Evolutionary conservation across 441 rosid species (phyloP), one percentile per base, ranked within the genome.

Genomic region (Mallotus japonicus): DNA sequence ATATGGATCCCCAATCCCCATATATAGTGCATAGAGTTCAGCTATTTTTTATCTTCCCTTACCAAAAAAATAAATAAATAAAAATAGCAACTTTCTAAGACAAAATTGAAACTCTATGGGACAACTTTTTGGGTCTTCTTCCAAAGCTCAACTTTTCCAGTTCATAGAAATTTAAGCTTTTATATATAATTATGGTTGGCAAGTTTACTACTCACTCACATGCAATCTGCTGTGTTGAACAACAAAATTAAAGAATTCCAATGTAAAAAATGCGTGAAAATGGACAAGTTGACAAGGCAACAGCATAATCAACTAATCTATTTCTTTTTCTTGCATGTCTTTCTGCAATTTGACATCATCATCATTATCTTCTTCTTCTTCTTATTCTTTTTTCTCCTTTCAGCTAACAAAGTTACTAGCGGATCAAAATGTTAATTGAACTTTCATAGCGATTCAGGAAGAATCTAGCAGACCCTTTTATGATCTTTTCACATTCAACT

Each of bases 1-100:
- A 53, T 88, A 90, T 55, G 93, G 76, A 83, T 90, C 95, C 32
- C 32, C 2, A 28, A 83, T 90, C 95, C 32, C 32, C 2, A 28
- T 28, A 28, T 28, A 28, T 28, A 28, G 32, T 28, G 32, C 32
- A 28, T 28, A 28, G 32, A 28, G 3, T 28, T 1, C 32, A 28
- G 32, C 32, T 28, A 28, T 28, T 28, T 28, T 28, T 28, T 28
- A 28, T 28, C 2, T 28, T 28, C 0, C 32, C 32, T 28, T 28
- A 28, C 32, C 32, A 1, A 28, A 28, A 28, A 28, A 28, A 28
- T 0, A 1, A 28, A 28, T 1, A 28, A 28, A 28, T 0, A 24
- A 28, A 28, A 28, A 28, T 28, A 3, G 46, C 46, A 49, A 49
- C 4, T 12, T 12, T 13, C 53, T 49, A 13, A 3, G 4, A 49